phyloP scores from a whole-genome alignment of 78 protist genomes.

The Tieghemostelium lacteum region DNA sequence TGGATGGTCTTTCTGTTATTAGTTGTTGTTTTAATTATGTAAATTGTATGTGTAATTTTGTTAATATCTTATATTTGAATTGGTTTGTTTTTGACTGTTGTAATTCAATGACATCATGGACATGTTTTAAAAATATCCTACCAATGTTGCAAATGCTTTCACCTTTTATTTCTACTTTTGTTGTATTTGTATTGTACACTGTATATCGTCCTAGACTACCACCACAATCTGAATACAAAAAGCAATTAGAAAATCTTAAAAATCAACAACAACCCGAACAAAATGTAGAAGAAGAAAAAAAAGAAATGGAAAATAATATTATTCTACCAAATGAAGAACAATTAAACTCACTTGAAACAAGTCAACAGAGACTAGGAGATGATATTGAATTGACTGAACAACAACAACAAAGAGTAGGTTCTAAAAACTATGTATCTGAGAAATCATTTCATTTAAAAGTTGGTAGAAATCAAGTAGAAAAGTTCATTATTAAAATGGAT shows the following conservation, averaged over 20 bases:
- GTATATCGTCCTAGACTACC: constrained; percentile 49
- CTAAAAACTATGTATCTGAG: neutral
- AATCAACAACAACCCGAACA: too few species aligned
- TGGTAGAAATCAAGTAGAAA: constrained; percentile 14
- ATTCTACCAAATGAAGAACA: neutral
- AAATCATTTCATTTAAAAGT: neutral
- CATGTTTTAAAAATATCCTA: constrained; percentile 47
- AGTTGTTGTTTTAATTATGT: constrained; percentile 74
- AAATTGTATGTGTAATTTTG: constrained; percentile 61
- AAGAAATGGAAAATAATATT: neutral
- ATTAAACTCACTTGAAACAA: neutral
- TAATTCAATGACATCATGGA: constrained; percentile 43
- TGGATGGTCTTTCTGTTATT: constrained; percentile 69
- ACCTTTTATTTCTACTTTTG: constrained; percentile 39
- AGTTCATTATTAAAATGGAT: constrained; percentile 44
- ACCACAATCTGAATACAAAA: neutral
- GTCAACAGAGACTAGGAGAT: neutral
- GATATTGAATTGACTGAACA: neutral
- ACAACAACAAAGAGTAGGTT: neutral
- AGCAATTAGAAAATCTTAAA: neutral
- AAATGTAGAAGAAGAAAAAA: neutral
- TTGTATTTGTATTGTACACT: constrained; percentile 48
- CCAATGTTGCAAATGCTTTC: constrained; percentile 50
- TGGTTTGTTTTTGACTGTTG: constrained; percentile 73
- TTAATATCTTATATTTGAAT: constrained; percentile 47